Base-by-base conservation (phyloP, 2,329 filamentous ascomycete species). In the Claviceps humidiphila region DNA sequence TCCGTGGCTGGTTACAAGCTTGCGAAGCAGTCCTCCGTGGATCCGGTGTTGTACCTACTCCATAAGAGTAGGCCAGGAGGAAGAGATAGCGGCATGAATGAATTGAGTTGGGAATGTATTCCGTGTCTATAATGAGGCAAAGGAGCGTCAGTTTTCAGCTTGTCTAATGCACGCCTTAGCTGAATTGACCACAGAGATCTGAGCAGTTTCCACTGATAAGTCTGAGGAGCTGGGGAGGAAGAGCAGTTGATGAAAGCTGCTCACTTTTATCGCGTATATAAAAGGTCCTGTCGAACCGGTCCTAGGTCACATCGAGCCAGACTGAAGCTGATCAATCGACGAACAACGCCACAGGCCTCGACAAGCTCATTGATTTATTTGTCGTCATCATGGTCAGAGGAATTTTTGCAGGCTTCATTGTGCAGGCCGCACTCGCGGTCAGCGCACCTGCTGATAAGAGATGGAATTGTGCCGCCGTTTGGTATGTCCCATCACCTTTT, bases 361-460 rank as follows among this genome's bases (percentile, higher is more conserved):
- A 39, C 6, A 11, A 24, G 11, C 34, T 46, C 41, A n/a, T 24
- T 34, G 16, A 39, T 39, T n/a, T 13, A n/a, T 20, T 39, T 34
- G 14, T 26, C 26, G 13, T 44, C 22, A 16, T n/a, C 30, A 40
- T 17, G 43, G 5, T 16, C 13, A 26, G 16, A 44, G 40, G 22
- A 38, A 45, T 34, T 26, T 2, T 49, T 8, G 24, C n/a, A 34
- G 26, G 39, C n/a, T 16, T 52, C n/a, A 38, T 40, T 39, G 26
- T 44, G 22, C 41, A 63, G 20, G 53, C 55, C 30, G 51, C 56
- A 47, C 56, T 64, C 40, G 66, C 64, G 56, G 59, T 73, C 14
- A 71, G 69, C 49, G 67, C 64, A 22, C 72, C 72, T 20, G 56
- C 71, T 20, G 67, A 71, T 61, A 70, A 47, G 48, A 49, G 46